Conservation (phyloP, 1,284 basidiomycete genomes). For the Ceratorhiza oryzae-sativae region DNA sequence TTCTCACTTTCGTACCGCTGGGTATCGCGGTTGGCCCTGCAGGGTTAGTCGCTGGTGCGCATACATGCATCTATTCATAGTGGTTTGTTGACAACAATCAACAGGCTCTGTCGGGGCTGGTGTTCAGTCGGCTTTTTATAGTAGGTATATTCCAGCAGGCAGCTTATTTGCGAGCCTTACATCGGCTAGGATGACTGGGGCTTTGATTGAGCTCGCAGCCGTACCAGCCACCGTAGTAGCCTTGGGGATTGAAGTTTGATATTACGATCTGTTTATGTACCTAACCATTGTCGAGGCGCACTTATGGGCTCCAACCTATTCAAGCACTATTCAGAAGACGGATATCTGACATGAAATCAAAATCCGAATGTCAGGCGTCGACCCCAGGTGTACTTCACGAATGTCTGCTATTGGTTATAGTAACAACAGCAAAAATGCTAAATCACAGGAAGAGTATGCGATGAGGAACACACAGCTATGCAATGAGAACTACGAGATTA, state of each 20-base stretch:
- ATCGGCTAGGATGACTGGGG: constrained; percentile 7
- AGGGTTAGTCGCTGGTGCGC: constrained; percentile 9
- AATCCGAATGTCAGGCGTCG: not conserved
- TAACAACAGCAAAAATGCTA: constrained; percentile 12
- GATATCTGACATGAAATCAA: not conserved
- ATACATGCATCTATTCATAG: not conserved
- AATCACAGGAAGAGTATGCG: not conserved
- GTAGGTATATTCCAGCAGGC: not conserved
- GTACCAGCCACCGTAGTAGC: not conserved
- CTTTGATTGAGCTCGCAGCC: not conserved
- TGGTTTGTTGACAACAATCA: not conserved
- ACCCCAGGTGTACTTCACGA: not conserved
- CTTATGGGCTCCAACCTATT: too few relatives aligned
- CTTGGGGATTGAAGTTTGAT: too few relatives aligned
- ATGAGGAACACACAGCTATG: not conserved
- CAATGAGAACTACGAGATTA: not conserved
- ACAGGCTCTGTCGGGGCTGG: not conserved
- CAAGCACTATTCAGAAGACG: not conserved
- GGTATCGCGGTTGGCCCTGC: not conserved
- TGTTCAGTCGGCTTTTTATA: not conserved
- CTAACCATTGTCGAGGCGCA: too few relatives aligned
- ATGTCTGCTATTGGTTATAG: constrained; percentile 9
- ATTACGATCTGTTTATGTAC: too few relatives aligned
- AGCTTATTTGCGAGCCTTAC: constrained; percentile 4
- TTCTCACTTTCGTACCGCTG: not conserved